Evolutionary conservation across 2,329 filamentous ascomycete species (phyloP).

Genomic region (Tolypocladium guangdongense): DNA sequence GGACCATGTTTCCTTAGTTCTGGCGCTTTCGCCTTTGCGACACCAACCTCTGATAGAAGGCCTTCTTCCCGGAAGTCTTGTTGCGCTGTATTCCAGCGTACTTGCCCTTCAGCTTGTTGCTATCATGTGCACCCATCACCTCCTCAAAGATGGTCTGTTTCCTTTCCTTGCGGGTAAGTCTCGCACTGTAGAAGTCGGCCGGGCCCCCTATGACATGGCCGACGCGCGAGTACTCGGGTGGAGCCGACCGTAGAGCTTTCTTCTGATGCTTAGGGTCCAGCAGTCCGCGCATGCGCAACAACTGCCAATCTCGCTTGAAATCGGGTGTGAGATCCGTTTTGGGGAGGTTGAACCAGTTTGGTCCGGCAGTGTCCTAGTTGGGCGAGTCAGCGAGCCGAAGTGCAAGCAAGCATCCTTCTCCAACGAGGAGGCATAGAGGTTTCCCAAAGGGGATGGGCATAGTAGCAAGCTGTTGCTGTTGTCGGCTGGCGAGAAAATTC

Average conservation of each 20-base stretch:
- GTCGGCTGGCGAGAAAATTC: conserved; percentile 24
- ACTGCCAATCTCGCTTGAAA: conserved; percentile 78
- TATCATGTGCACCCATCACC: conserved; percentile 42
- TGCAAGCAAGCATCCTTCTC: not conserved
- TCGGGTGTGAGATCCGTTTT: conserved; percentile 75
- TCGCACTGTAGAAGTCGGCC: conserved; percentile 73
- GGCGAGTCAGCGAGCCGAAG: not conserved
- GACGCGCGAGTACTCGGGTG: conserved; percentile 75
- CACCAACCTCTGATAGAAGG: conserved; percentile 73
- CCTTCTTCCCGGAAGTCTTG: conserved; percentile 83
- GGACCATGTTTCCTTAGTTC: conserved; percentile 5
- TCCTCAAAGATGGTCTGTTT: conserved; percentile 83
- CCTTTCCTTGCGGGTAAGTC: conserved; percentile 76
- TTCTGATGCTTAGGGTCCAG: conserved; percentile 91
- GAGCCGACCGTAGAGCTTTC: conserved; percentile 60
- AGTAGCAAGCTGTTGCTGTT: not conserved
- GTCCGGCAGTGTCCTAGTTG: conserved; percentile 51
- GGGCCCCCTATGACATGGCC: conserved; percentile 82
- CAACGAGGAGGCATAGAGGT: not conserved
- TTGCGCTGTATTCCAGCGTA: conserved; percentile 73
- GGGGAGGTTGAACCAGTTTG: conserved; percentile 80
- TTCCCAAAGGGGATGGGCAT: not conserved
- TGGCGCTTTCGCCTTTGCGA: conserved; percentile 21
- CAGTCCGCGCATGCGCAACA: conserved; percentile 80
- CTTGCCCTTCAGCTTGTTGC: conserved; percentile 71